Conservation (phyloP, 2,329 filamentous ascomycete species). For the Talaromyces islandicus region DNA sequence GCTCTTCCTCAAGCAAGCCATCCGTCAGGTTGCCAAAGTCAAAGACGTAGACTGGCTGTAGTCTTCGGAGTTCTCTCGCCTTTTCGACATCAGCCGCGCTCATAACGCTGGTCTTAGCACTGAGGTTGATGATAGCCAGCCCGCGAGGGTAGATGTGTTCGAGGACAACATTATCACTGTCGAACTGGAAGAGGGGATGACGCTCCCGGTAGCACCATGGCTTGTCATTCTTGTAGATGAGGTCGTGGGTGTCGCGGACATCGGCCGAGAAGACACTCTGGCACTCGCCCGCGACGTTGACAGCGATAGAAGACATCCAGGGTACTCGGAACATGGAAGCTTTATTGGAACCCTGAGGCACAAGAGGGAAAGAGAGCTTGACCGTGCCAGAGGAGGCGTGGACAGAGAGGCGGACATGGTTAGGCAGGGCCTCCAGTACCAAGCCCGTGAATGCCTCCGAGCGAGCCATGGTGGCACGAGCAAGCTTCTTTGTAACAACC, state of each 20-base stretch:
- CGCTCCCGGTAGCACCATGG: slow-evolving; percentile 49
- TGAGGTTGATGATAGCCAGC: too few relatives aligned
- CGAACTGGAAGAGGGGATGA: slow-evolving; percentile 41
- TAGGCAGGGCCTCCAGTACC: slow-evolving; percentile 20
- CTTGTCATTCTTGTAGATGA: slow-evolving; percentile 41
- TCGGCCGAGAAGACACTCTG: slow-evolving; percentile 20
- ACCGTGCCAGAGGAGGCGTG: slow-evolving; percentile 21
- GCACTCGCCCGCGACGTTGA: slow-evolving; percentile 21
- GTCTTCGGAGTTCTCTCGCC: too few relatives aligned
- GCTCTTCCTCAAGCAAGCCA: too few relatives aligned
- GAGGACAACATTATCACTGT: slow-evolving; percentile 30
- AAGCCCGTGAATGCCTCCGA: slow-evolving; percentile 21
- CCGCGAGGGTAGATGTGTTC: slow-evolving; percentile 41
- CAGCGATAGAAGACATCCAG: slow-evolving; percentile 31
- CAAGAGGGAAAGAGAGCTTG: slow-evolving; percentile 22
- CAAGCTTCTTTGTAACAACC: too few relatives aligned
- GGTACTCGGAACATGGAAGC: slow-evolving; percentile 20
- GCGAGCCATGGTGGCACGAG: too few relatives aligned
- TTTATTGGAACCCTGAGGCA: slow-evolving; percentile 15
- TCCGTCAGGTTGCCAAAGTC: too few relatives aligned
- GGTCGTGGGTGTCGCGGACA: slow-evolving; percentile 34
- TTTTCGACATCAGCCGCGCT: too few relatives aligned
- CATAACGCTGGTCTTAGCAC: too few relatives aligned
- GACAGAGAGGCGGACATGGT: slow-evolving; percentile 25
- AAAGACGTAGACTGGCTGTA: too few relatives aligned